phyloP scores from a whole-genome alignment of 345 rosid species.

The Rhizophora apiculata region DNA sequence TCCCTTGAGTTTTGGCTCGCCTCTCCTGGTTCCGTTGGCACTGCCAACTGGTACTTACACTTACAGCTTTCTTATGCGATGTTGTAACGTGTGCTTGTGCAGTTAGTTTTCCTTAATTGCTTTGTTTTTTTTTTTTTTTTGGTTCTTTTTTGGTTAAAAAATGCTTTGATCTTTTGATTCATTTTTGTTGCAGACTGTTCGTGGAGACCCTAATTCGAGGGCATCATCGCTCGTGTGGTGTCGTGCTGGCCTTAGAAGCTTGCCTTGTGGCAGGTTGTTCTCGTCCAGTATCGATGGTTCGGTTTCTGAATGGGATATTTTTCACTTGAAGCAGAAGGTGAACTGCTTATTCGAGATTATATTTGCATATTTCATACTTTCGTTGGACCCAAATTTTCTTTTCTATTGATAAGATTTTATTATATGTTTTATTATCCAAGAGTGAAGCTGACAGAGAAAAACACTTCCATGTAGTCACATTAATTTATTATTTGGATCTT shows the following conservation, averaged over 20 bases:
- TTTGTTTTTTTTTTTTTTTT: background rate
- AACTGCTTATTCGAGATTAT: background rate
- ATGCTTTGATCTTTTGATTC: background rate
- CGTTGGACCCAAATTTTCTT: background rate
- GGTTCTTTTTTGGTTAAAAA: background rate
- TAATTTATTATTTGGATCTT: too few species aligned
- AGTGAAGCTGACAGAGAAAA: too few species aligned
- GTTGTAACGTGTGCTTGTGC: too few species aligned
- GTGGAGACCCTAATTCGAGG: conserved; percentile 66
- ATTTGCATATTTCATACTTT: background rate
- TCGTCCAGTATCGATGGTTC: conserved; percentile 85
- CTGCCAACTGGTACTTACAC: conserved; percentile 69
- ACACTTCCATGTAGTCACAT: too few species aligned
- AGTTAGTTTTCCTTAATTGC: background rate
- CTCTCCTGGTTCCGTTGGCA: conserved; percentile 91
- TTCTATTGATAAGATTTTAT: too few species aligned
- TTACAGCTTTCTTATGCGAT: background rate
- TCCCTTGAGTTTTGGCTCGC: conserved; percentile 95
- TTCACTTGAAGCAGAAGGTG: conserved; percentile 82
- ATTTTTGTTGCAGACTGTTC: conserved; percentile 49
- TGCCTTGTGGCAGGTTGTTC: conserved; percentile 68
- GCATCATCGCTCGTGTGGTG: conserved; percentile 91
- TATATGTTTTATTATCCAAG: too few species aligned
- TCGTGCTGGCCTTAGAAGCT: conserved; percentile 39
- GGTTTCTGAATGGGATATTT: conserved; percentile 81